Percentiles rank a stretch among this genome's conserved stretches.
phyloP scores from a whole-genome alignment of 2,329 filamentous ascomycete genomes.

The Talaromyces sp. region DNA sequence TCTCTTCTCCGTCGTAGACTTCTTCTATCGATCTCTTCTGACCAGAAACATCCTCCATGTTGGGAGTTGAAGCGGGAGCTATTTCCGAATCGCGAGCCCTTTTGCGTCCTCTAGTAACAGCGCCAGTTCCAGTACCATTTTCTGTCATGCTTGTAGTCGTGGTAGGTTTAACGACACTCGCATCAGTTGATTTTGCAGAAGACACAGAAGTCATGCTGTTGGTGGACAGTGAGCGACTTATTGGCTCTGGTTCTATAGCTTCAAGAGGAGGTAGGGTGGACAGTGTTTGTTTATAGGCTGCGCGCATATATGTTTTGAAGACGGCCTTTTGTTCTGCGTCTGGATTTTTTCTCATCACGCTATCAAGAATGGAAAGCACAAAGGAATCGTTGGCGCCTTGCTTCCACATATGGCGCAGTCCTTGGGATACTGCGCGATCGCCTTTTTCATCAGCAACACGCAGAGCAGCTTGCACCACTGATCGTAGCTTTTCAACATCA shows the following conservation, averaged over 20 bases:
- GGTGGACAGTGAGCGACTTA: conserved; percentile 21
- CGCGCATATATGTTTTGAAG: conserved; percentile 29
- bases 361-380: conserved; percentile 27
- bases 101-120: conserved; percentile 13
- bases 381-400: conserved; percentile 28
- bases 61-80: not conserved
- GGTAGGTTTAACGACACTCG: conserved; percentile 18
- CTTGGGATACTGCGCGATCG: conserved; percentile 26
- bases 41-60: conserved; percentile 18
- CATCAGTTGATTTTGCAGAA: conserved; percentile 35
- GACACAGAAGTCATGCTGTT: conserved; percentile 36
- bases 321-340: conserved; percentile 22
- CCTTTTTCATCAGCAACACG: conserved; percentile 25
- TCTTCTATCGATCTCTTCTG: conserved; percentile 28
- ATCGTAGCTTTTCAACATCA: conserved; percentile 26
- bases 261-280: conserved; percentile 10
- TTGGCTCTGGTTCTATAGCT: conserved; percentile 5
- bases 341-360: conserved; percentile 26
- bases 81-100: conserved; percentile 13
- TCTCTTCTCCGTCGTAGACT: conserved; percentile 26
- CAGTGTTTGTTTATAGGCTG: conserved; percentile 22
- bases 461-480: conserved; percentile 26
- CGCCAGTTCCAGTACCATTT: conserved; percentile 5
- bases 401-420: conserved; percentile 27
- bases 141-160: not conserved